Base-by-base conservation (phyloP, 192 early-diverging fungal genomes). In the Entomortierella chlamydospora region DNA sequence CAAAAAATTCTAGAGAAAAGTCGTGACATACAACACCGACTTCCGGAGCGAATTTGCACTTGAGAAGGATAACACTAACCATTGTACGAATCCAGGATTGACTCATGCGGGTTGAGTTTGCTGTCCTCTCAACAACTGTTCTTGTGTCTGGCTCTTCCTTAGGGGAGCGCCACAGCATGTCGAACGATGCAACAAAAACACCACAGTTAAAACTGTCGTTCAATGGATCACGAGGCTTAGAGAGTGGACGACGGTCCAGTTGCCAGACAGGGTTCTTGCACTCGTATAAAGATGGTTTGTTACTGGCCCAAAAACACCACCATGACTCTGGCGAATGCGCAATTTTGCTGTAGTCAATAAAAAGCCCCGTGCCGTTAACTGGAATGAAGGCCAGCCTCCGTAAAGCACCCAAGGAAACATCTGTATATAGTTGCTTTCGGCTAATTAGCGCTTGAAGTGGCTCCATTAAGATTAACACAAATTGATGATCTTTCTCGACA, bases 121-220 rank as follows among this genome's bases (percentile, higher is more conserved):
- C 20, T 1, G 49, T 49, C 26, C 45, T 61, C 17, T 11, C 57
- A 23, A 37, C 26, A 2, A 29, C 17, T 17, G 49, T 8, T 49
- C 29, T 42, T 9, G 28, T 15, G 43, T 49, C 25, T 18, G 45
- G 17, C 45, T 28, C 23, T 15, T 23, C 18, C 26, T 53, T 30
- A 7, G 52, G 41, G 0, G 39, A 34, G 5, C 28, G 8, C 71
- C 71, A 73, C n/a, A 73, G 25, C 55, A 73, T 50, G 28, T 61
- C 50, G 33, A 73, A 73, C 1, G 57, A 55, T 0, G 71, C 71
- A 17, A 73, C 71, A 22, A 60, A 73, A 1, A 73, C 1, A 12
- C 61, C 63, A 11, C 51, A 49, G 5, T 61, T 61, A 20, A 64
- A 73, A 29, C 58, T 63, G 28, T 65, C 72, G 18, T 73, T 73